A percentile compares a stretch with the other conserved stretches of the same genome.
phyloP scores from a whole-genome alignment of 257 asterid genomes.

The Solanum sitiens region DNA sequence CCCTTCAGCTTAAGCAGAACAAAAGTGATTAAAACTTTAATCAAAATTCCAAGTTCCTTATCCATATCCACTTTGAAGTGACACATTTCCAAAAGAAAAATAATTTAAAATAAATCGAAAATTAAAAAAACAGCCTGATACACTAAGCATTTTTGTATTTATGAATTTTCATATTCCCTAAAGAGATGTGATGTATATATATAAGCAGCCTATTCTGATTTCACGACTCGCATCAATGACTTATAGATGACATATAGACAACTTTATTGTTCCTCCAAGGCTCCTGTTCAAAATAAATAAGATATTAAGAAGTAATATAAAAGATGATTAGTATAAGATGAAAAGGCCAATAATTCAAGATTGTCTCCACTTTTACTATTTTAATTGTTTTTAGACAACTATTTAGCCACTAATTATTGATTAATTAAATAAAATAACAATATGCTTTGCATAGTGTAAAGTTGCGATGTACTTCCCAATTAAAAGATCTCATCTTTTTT shows the following conservation, averaged over 20 bases:
- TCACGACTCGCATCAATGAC: not conserved
- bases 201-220: not conserved
- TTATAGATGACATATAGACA: not conserved
- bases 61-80: conserved; percentile 26
- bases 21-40: conserved; percentile 19
- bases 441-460: conserved; percentile 4
- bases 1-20: conserved; percentile 13
- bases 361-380: not conserved
- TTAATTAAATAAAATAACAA: not conserved
- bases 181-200: not conserved
- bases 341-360: not conserved
- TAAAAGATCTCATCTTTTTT: not conserved
- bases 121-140: not conserved
- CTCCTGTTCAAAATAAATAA: not conserved
- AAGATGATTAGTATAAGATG: not conserved
- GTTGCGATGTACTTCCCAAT: not conserved
- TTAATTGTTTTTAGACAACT: conserved; percentile 1
- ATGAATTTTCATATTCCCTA: not conserved
- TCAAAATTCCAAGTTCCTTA: conserved; percentile 17
- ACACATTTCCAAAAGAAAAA: not conserved
- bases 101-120: not conserved
- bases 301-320: not conserved
- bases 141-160: not conserved
- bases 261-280: not conserved
- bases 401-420: conserved; percentile 12